Conservation (phyloP, 164 flowering plant genomes). For the Chimonanthus praecox region DNA sequence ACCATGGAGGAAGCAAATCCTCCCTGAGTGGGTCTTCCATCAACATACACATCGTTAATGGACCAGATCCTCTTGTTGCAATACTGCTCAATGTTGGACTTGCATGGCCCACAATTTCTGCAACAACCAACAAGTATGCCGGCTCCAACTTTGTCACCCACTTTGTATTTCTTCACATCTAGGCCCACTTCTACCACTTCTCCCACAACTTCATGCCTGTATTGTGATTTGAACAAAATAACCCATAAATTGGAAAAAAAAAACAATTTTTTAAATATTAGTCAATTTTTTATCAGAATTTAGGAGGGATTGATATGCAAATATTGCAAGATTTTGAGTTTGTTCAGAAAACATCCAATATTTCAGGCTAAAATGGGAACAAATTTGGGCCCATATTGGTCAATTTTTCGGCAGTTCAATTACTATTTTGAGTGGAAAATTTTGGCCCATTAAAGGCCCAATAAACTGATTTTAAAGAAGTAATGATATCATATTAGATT, state of each 20-base stretch:
- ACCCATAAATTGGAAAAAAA: neutral
- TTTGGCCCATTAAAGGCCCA: no score
- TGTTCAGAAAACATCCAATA: neutral
- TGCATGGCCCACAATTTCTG: slow-evolving; percentile 56
- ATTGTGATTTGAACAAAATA: neutral
- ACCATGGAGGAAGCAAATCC: slow-evolving; percentile 77
- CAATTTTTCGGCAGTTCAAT: no score
- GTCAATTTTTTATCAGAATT: neutral
- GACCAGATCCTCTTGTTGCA: slow-evolving; percentile 89
- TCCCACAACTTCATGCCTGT: slow-evolving; percentile 67
- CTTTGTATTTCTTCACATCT: slow-evolving; percentile 35
- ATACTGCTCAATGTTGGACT: slow-evolving; percentile 78
- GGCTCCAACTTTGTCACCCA: slow-evolving; percentile 58
- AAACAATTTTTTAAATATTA: neutral
- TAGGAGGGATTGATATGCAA: no score
- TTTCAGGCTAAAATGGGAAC: neutral
- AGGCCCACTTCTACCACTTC: slow-evolving; percentile 52
- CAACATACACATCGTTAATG: slow-evolving; percentile 82
- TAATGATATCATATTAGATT: no score
- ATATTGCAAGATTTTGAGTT: no score
- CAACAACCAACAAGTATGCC: slow-evolving; percentile 54
- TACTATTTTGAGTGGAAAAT: no score
- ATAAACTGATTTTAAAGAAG: no score
- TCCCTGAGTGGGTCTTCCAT: slow-evolving; percentile 89
- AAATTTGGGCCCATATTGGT: no score